phyloP scores from a whole-genome alignment of 2,329 filamentous ascomycete species.

The Verticillium nubilum region DNA sequence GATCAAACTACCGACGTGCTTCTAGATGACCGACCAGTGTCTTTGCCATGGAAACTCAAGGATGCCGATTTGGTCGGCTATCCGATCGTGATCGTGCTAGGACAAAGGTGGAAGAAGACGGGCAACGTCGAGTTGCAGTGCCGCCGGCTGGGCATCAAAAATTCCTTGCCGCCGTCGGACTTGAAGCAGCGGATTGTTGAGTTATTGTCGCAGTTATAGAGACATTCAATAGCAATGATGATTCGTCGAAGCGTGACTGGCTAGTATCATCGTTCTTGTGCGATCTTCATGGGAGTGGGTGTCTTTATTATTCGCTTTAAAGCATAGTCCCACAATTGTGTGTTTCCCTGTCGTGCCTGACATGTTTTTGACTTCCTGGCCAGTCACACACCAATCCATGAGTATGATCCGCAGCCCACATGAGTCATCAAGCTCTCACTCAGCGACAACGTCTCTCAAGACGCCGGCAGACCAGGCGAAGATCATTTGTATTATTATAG shows the following conservation, averaged over 20 bases:
- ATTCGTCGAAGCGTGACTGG: background rate
- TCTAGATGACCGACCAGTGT: conserved; percentile 66
- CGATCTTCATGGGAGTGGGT: no score
- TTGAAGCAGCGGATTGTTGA: conserved; percentile 29
- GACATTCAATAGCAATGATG: background rate
- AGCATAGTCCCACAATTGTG: no score
- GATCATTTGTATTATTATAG: background rate
- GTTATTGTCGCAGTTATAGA: conserved; percentile 46
- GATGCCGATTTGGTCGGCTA: conserved; percentile 90
- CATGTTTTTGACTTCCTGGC: no score
- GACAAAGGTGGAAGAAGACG: conserved; percentile 58
- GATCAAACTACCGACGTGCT: conserved; percentile 50
- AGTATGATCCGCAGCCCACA: background rate
- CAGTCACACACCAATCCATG: no score
- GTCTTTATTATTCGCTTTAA: no score
- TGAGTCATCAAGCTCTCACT: background rate
- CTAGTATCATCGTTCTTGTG: background rate
- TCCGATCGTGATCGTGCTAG: conserved; percentile 75
- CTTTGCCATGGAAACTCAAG: conserved; percentile 77
- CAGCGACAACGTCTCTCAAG: background rate
- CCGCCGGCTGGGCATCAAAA: conserved; percentile 50
- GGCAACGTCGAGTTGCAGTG: conserved; percentile 73
- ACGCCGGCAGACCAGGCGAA: background rate
- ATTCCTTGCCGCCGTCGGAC: background rate
- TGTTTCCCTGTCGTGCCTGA: no score